These are phyloP conservation scores for Conoideocrella luteorostrata DNA, from an alignment of 2,329 filamentous ascomycete species.

Conservation along the genomic window DNA sequence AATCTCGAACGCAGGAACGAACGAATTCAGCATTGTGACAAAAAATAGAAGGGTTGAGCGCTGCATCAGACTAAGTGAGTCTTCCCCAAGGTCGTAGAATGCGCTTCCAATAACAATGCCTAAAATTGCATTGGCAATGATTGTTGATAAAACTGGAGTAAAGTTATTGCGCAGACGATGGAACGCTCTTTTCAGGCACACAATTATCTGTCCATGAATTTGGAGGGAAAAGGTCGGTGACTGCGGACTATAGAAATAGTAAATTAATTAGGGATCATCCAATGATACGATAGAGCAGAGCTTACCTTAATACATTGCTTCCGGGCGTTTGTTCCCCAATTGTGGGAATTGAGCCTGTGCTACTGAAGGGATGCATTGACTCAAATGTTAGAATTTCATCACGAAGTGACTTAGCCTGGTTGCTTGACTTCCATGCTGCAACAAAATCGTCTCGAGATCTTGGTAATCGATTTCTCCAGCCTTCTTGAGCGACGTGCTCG, in stretches of 20 bases:
- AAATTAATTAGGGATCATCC: too few relatives aligned
- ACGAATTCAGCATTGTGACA: constrained; percentile 77
- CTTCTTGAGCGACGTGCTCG: constrained; percentile 61
- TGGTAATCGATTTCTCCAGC: constrained; percentile 59
- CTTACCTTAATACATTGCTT: background rate
- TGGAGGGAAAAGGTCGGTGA: background rate
- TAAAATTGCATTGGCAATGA: constrained; percentile 68
- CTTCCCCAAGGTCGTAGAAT: constrained; percentile 65
- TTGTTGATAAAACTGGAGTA: background rate
- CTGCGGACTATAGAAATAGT: too few relatives aligned
- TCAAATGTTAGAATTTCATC: background rate
- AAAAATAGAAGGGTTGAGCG: constrained; percentile 80
- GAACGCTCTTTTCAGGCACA: background rate
- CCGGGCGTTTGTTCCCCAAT: background rate
- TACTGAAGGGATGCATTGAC: background rate
- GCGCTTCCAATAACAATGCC: constrained; percentile 71
- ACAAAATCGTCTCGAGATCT: constrained; percentile 63
- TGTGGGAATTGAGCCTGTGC: background rate
- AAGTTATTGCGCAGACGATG: background rate
- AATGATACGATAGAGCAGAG: too few relatives aligned
- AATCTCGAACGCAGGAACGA: constrained; percentile 72
- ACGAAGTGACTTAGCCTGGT: constrained; percentile 17
- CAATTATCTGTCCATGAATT: background rate
- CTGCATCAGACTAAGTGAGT: constrained; percentile 65
- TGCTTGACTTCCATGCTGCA: constrained; percentile 57